Base-by-base conservation (phyloP, 805 yeast genomes). In the Candida pseudoglaebosa region DNA sequence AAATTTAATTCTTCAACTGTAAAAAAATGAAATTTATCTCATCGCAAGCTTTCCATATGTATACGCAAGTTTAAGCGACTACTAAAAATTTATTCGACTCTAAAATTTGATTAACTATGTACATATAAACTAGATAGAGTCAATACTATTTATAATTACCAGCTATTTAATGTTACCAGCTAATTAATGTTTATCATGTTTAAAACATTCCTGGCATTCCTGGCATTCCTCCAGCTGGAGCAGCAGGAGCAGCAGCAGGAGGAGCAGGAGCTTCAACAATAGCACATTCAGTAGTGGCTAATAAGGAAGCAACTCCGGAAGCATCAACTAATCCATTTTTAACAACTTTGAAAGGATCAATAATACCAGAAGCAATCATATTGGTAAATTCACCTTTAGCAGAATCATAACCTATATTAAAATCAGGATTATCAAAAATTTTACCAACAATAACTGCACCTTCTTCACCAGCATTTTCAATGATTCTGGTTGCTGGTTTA, bases 251-350 rank as follows among this genome's bases (percentile, higher is more conserved):
- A 31, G 76, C 56, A 48, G 68, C 69, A 68, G 73, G 70, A 57
- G 91, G 93, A 66, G 80, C 83, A 54, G 97, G 95, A 48, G 95
- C 96, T 54, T 85, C 96, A 43, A 89, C 96, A 57, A 93, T 87
- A 47, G 97, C 97, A 65, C 96, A 95, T 73, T 93, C 99, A 48
- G 99, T 91, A 43, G 98, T 91, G 48, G 98, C 97, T 64, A 93
- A 77, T 63, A 93, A 75, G 21, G 96, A 88, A 34, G 99, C 98
- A 47, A 93, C 97, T 73, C 98, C 96, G 36, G 95, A 78, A 45
- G 99, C 98, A 58, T 93, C 98, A 41, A 87, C 87, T 57, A 93
- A 75, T 46, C 98, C 97, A 56, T 87, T 82, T 75, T 93, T 87
- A 44, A 93, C 96, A 52, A 91, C 98, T 78, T 89, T 91, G 79